phyloP scores from a whole-genome alignment of 164 flowering plant genomes.

The Annona squamosa region DNA sequence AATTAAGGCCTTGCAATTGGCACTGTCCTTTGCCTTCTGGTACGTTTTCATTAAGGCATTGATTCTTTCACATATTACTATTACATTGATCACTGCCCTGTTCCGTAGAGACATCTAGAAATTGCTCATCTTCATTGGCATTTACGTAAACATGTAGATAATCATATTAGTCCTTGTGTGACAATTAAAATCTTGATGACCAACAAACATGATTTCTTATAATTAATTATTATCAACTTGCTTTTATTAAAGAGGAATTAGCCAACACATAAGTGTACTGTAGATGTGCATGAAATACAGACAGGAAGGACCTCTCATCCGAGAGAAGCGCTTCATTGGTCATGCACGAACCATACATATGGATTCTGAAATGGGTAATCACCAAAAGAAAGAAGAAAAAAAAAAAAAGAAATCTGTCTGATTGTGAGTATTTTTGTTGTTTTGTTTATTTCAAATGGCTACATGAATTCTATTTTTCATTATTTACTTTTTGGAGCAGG shows the following conservation, averaged over 20 bases:
- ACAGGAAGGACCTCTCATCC: no score
- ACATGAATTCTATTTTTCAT: not conserved
- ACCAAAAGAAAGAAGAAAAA: no score
- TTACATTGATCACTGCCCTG: not conserved
- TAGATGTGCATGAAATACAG: no score
- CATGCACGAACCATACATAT: no score
- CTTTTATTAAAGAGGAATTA: not conserved
- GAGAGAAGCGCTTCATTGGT: no score
- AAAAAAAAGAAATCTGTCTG: not conserved
- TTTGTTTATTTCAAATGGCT: not conserved
- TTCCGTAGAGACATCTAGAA: not conserved
- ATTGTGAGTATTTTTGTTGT: not conserved
- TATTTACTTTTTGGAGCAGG: conserved; percentile 36
- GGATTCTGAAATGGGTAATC: not conserved
- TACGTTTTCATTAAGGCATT: conserved; percentile 18
- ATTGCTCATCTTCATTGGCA: no score
- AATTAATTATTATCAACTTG: not conserved
- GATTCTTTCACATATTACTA: not conserved
- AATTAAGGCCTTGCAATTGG: conserved; percentile 73
- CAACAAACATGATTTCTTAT: not conserved
- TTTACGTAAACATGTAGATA: not conserved
- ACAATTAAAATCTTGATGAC: not conserved
- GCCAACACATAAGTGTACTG: no score
- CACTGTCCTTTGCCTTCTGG: conserved; percentile 78
- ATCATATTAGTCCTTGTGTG: not conserved